Evolutionary conservation across 305 asterid genomes (phyloP).

Genomic region (Fraxinus velutina): DNA sequence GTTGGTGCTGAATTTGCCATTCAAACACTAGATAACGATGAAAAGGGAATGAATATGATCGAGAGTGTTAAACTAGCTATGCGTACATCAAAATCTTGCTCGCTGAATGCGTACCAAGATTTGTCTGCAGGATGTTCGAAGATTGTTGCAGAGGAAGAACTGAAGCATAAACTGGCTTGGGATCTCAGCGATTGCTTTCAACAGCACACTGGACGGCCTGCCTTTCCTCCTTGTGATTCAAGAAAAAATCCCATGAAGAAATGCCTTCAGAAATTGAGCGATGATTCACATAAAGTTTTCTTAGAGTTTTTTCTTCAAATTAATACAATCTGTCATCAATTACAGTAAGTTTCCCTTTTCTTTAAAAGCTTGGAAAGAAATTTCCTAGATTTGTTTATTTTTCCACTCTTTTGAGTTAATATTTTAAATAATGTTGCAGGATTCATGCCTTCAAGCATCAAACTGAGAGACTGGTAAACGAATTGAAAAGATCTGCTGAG

Average conservation of each 20-base stretch:
- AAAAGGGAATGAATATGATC: conserved; percentile 30
- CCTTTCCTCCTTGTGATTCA: conserved; percentile 60
- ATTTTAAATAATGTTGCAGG: conserved; percentile 29
- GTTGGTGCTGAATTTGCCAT: conserved; percentile 53
- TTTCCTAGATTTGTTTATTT: not conserved
- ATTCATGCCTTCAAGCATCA: conserved; percentile 63
- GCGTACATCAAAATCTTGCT: conserved; percentile 35
- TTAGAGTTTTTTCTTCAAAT: conserved; percentile 69
- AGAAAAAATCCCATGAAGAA: conserved; percentile 35
- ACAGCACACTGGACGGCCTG: conserved; percentile 55
- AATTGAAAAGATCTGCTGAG: conserved; percentile 57
- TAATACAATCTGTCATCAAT: conserved; percentile 72
- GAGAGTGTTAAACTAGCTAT: conserved; percentile 34
- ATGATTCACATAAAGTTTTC: conserved; percentile 42
- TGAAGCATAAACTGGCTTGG: conserved; percentile 69
- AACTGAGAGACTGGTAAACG: conserved; percentile 78
- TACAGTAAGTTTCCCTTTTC: conserved; percentile 48
- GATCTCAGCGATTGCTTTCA: conserved; percentile 79
- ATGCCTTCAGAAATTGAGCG: conserved; percentile 50
- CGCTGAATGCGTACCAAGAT: conserved; percentile 48
- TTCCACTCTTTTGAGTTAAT: not conserved
- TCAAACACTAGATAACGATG: conserved; percentile 31
- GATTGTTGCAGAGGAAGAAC: conserved; percentile 61
- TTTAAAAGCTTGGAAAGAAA: not conserved
- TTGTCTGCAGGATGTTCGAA: conserved; percentile 51